These are phyloP conservation scores for Periconia sp. DNA, from an alignment of 2,329 filamentous ascomycete species.

Conservation along the genomic window DNA sequence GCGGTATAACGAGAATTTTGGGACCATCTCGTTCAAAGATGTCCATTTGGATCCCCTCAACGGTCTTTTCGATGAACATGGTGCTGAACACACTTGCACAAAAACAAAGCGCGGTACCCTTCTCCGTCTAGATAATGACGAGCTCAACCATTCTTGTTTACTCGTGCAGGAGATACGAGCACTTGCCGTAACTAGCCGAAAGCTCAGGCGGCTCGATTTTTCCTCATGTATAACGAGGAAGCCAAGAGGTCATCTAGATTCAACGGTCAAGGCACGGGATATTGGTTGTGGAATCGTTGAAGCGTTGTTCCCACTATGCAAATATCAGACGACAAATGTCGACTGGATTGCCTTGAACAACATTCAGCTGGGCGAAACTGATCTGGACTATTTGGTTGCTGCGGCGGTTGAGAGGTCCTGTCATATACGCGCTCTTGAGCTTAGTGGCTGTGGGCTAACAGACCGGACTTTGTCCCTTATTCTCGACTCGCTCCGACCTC, in stretches of 20 bases:
- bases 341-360: conserved; percentile 74
- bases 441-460: conserved; percentile 67
- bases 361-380: conserved; percentile 72
- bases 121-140: conserved; percentile 58
- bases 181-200: conserved; percentile 69
- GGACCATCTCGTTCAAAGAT: conserved; percentile 69
- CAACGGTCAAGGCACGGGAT: conserved; percentile 58
- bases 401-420: conserved; percentile 70
- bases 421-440: conserved; percentile 70
- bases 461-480: conserved; percentile 66
- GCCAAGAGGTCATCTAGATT: conserved; percentile 51
- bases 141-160: conserved; percentile 62
- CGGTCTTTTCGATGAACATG: conserved; percentile 64
- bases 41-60: conserved; percentile 71
- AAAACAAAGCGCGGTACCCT: conserved; percentile 64
- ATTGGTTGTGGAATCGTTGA: conserved; percentile 73
- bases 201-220: conserved; percentile 69
- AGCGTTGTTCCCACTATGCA: conserved; percentile 71
- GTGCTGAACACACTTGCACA: conserved; percentile 66
- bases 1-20: conserved; percentile 73
- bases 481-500: conserved; percentile 67
- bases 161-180: conserved; percentile 73
- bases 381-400: conserved; percentile 71
- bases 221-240: conserved; percentile 64
- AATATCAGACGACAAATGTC: conserved; percentile 70